Conservation (phyloP, 108 stramenopile species). For the Fragilaria crotonensis region DNA sequence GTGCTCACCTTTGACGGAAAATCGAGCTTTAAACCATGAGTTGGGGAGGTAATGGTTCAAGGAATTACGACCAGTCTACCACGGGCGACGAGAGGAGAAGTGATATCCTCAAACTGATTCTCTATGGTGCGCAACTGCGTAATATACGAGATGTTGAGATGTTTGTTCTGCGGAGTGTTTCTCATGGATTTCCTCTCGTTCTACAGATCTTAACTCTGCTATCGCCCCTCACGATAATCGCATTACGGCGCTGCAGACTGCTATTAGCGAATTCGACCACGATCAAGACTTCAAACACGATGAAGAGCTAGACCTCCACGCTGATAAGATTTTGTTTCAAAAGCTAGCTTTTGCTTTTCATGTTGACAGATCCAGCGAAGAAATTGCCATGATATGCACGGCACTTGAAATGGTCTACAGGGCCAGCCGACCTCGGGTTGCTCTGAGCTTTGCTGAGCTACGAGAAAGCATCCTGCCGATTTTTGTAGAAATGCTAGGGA, state of each 20-base stretch:
- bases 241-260: constrained; percentile 27
- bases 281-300: constrained; percentile 29
- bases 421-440: constrained; percentile 20
- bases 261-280: constrained; percentile 43
- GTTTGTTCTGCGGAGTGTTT: not conserved
- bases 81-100: constrained; percentile 13
- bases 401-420: constrained; percentile 40
- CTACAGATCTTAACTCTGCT: constrained; percentile 32
- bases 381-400: constrained; percentile 34
- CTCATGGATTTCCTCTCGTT: not conserved
- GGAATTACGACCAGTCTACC: not conserved
- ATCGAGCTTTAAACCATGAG: no score
- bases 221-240: constrained; percentile 36
- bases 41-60: not conserved
- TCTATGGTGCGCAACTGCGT: constrained; percentile 17
- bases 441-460: constrained; percentile 32
- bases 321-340: constrained; percentile 37
- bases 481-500: constrained; percentile 37
- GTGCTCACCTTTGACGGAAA: no score
- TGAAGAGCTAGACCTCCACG: constrained; percentile 39
- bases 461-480: constrained; percentile 27
- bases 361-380: constrained; percentile 17
- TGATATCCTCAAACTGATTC: constrained; percentile 28
- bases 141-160: not conserved
- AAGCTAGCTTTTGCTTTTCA: constrained; percentile 32